A percentile compares a stretch with the other conserved stretches of the same genome.
Conservation (phyloP, 495 filamentous ascomycete genomes). For the Penicillium lividum region DNA sequence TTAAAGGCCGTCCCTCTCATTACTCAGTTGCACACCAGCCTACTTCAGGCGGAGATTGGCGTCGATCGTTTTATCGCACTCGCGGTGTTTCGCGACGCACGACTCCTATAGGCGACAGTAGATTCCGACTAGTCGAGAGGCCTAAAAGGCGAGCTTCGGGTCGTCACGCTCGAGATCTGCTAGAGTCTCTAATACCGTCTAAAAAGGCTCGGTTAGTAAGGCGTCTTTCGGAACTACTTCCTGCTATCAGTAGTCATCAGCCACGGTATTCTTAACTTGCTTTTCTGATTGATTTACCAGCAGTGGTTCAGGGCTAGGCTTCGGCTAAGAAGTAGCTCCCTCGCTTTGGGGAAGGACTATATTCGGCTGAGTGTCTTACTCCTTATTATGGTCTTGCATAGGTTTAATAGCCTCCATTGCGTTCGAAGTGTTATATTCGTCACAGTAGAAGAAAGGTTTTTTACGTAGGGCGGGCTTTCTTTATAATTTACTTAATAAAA, state of each 20-base stretch:
- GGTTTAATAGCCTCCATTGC: neutral
- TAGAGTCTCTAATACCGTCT: slow-evolving; percentile 5
- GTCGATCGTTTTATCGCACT: slow-evolving; percentile 6
- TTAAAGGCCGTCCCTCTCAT: slow-evolving; percentile 11
- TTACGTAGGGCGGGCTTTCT: neutral
- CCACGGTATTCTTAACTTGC: neutral
- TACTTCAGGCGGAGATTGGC: slow-evolving; percentile 7
- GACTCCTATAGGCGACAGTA: slow-evolving; percentile 15
- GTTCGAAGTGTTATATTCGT: neutral
- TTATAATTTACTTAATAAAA: neutral
- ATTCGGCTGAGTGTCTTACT: neutral
- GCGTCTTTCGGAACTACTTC: neutral
- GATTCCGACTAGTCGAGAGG: slow-evolving; percentile 6
- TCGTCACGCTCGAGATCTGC: slow-evolving; percentile 11
- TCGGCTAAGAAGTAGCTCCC: neutral
- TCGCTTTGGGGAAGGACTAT: neutral
- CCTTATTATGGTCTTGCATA: neutral
- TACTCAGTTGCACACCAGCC: slow-evolving; percentile 6
- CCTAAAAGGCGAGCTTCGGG: slow-evolving; percentile 12
- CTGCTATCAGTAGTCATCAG: neutral
- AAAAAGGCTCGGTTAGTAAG: slow-evolving; percentile 5
- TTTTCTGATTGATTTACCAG: neutral
- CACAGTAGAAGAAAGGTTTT: neutral
- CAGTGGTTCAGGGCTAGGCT: neutral
- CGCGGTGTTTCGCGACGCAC: slow-evolving; percentile 7